phyloP scores from a whole-genome alignment of 2,329 filamentous ascomycete genomes.

The Aulographum hederae region DNA sequence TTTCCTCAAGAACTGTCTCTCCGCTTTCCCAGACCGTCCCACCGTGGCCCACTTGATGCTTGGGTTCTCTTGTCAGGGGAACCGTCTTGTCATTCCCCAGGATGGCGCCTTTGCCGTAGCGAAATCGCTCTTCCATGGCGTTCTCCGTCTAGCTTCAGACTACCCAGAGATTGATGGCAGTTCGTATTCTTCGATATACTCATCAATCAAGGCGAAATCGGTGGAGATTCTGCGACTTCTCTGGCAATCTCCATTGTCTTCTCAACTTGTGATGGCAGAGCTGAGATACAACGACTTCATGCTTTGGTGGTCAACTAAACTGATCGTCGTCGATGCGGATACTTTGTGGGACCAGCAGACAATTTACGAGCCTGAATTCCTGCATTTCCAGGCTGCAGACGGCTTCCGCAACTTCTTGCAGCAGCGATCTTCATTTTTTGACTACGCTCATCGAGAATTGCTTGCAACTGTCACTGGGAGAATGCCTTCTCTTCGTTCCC shows the following conservation, averaged over 20 bases:
- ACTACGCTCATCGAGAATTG: slow-evolving; percentile 74
- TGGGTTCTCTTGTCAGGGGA: slow-evolving; percentile 51
- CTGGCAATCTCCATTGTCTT: slow-evolving; percentile 69
- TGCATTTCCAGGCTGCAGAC: slow-evolving; percentile 45
- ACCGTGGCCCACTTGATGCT: slow-evolving; percentile 82
- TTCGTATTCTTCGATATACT: slow-evolving; percentile 20
- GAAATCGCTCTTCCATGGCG: slow-evolving; percentile 65
- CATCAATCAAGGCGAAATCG: slow-evolving; percentile 23
- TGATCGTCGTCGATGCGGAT: slow-evolving; percentile 50
- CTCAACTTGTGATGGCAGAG: slow-evolving; percentile 55
- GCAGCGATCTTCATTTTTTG: slow-evolving; percentile 58
- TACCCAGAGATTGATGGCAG: slow-evolving; percentile 42
- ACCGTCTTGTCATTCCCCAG: slow-evolving; percentile 46
- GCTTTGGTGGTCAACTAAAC: slow-evolving; percentile 55
- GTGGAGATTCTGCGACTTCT: slow-evolving; percentile 54
- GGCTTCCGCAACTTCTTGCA: slow-evolving; percentile 63
- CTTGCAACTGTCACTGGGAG: slow-evolving; percentile 55
- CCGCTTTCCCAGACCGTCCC: slow-evolving; percentile 55
- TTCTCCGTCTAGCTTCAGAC: slow-evolving; percentile 53
- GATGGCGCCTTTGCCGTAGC: slow-evolving; percentile 53
- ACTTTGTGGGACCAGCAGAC: slow-evolving; percentile 57
- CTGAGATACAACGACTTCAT: slow-evolving; percentile 64
- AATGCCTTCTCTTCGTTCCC: slow-evolving; percentile 33
- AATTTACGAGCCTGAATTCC: slow-evolving; percentile 45
- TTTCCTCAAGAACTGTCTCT: slow-evolving; percentile 67